Evolutionary conservation across 2,329 filamentous ascomycete species (phyloP), one percentile per base, ranked within the genome.

Genomic region (Hortaea sp.): DNA sequence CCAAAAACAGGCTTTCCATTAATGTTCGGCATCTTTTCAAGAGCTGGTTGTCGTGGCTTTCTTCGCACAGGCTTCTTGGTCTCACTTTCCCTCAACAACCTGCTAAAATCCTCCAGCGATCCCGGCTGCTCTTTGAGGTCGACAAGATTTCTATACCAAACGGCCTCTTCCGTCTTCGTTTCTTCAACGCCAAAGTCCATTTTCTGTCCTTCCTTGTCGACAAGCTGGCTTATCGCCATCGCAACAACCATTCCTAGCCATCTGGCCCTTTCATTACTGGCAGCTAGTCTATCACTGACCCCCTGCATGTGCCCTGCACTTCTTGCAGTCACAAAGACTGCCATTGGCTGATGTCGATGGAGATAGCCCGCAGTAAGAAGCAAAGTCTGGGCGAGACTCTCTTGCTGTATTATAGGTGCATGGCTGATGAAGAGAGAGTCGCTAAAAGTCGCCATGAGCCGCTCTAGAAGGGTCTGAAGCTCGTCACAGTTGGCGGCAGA

Each of bases 191-290:
- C 82, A 59, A 98, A 97, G 49, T 85, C 81, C 61, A 98, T 80
- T 46, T 74, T 79, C 47, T 82, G 83, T 6, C 83, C 83, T 28
- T 75, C 76, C 46, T 76, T 70, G 54, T 85, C 84, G 10, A 80
- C 70, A 42, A 95, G 66, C 40, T 69, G 69, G 0, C 79, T 83
- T 2, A 84, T 69, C 1, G 82, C 79, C 54, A 88, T 88, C 4
- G 87, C 92, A 30, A 95, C 81, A 2, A 85, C 73, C 80, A 98
- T 94, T 0, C 92, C 92, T 0, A 98, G 73, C 54, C 94, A 86
- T 12, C 88, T 79, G 11, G 85, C 82, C 53, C 82, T 77, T 5
- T 72, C 71, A 37, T 92, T 88, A 4, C 88, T 82, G 11, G 88
- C 78, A 9, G 81, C 79, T 5, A 98, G 77, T 27, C 89, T 79